phyloP scores from a whole-genome alignment of 805 yeast genomes.

The Starmerella apis region DNA sequence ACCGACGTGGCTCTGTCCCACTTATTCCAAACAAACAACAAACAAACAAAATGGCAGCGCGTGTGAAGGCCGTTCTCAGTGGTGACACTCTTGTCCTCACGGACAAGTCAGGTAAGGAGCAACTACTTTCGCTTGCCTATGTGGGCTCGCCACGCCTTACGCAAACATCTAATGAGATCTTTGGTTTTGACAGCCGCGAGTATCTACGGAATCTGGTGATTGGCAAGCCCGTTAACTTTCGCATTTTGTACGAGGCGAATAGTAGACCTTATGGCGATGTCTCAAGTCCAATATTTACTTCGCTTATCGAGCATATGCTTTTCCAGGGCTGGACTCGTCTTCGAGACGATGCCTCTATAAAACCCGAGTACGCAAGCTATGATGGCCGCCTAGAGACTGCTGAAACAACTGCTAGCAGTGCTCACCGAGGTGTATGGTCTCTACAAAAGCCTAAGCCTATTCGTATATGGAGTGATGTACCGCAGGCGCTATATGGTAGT shows the following conservation, averaged over 20 bases:
- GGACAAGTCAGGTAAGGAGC: constrained; percentile 45
- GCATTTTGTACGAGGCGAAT: constrained; percentile 42
- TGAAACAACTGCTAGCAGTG: constrained; percentile 41
- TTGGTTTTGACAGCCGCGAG: constrained; percentile 52
- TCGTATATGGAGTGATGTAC: constrained; percentile 20
- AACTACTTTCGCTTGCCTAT: constrained; percentile 53
- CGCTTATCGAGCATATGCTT: constrained; percentile 48
- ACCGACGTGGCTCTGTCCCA: neutral
- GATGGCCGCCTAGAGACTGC: constrained; percentile 29
- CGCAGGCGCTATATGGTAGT: constrained; percentile 24
- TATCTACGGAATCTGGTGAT: constrained; percentile 49
- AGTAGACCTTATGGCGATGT: constrained; percentile 63
- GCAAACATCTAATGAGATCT: constrained; percentile 30
- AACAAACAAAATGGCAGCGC: constrained; percentile 35
- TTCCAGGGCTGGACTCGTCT: constrained; percentile 53
- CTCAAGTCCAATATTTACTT: constrained; percentile 50
- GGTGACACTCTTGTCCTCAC: constrained; percentile 59
- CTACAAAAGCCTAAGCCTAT: constrained; percentile 12
- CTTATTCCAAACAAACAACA: neutral
- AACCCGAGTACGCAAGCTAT: constrained; percentile 38
- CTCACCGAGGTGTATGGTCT: constrained; percentile 50
- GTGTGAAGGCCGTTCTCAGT: constrained; percentile 58
- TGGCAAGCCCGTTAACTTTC: constrained; percentile 53
- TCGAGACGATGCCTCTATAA: constrained; percentile 40
- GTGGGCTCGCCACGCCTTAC: constrained; percentile 48